Percentiles rank a stretch among this genome's conserved stretches.
These are phyloP conservation scores for Macroventuria anomochaeta DNA, from an alignment of 2,329 filamentous ascomycete species.

Conservation along the genomic window DNA sequence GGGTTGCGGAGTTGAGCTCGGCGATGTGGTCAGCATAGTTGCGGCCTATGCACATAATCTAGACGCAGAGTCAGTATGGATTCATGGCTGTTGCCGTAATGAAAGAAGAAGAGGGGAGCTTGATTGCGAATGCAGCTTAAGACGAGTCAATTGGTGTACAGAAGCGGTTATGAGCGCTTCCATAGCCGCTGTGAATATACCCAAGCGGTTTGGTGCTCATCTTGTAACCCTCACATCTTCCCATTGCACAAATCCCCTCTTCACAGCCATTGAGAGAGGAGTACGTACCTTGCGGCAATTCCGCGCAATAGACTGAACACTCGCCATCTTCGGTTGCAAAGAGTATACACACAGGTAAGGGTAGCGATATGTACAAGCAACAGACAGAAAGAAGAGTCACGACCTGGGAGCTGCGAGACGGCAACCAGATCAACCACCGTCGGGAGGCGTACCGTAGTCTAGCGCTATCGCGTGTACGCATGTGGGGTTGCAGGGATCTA, in stretches of 20 bases:
- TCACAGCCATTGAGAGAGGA: background rate
- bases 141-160: too few relatives aligned
- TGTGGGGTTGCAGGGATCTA: background rate
- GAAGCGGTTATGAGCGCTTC: too few relatives aligned
- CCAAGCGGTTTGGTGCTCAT: too few relatives aligned
- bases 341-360: background rate
- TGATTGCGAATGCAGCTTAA: too few relatives aligned
- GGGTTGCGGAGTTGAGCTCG: constrained; percentile 84
- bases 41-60: constrained; percentile 91
- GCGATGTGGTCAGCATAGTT: constrained; percentile 98
- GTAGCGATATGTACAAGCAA: constrained; percentile 11
- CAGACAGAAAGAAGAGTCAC: background rate
- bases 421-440: background rate
- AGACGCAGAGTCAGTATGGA: background rate
- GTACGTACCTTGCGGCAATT: constrained; percentile 57
- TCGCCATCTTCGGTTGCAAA: constrained; percentile 38
- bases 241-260: background rate
- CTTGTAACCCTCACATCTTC: background rate
- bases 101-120: background rate
- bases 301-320: constrained; percentile 47
- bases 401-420: background rate
- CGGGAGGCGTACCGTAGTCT: background rate
- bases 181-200: too few relatives aligned
- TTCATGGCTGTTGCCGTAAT: too few relatives aligned
- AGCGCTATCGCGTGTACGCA: constrained; percentile 4